Base-by-base conservation (phyloP, 495 filamentous ascomycete species). In the Xylaria grammica region DNA sequence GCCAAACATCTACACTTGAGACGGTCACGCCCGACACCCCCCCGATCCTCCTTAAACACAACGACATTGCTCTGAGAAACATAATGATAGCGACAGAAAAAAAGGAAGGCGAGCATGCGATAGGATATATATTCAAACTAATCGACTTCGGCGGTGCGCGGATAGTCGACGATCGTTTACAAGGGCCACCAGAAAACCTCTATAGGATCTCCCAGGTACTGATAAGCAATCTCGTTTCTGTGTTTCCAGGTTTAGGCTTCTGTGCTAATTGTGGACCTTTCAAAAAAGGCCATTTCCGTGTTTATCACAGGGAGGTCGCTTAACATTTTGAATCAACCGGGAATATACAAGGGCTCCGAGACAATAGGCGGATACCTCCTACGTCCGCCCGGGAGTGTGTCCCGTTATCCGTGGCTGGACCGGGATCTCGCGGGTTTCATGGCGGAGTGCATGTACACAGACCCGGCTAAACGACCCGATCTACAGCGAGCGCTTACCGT, bases 231-330 rank as follows among this genome's bases (percentile, higher is more conserved):
- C 5, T 11, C 6, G 11, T 26, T 20, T 29, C 4, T 20, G 6
- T 26, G 6, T 36, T 30, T 20, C 42, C 5, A 19, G 29, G 11
- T 38, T 58, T 8, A 58, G 4, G 1, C 30, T 29, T 30, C n/a
- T 10, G n/a, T 17, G 27, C 26, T n/a, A 42, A 58, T 13, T 19
- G 9, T 58, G n/a, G 54, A 36, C 15, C 27, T 58, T 30, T 26
- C 45, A 5, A 58, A 44, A 6, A 58, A 58, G 22, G n/a, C n/a
- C n/a, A 58, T 58, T 36, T 36, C 54, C 38, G 54, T 29, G 44
- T 30, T 58, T 22, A 30, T 6, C 38, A 15, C 9, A 17, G 13
- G 8, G 27, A n/a, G n/a, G n/a, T n/a, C n/a, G n/a, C n/a, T n/a
- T n/a, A n/a, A n/a, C n/a, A n/a, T n/a, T n/a, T n/a, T n/a, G n/a